Evolutionary conservation across 176 grass and related monocot genomes (phyloP).

Genomic region (Oryza officinalis): DNA sequence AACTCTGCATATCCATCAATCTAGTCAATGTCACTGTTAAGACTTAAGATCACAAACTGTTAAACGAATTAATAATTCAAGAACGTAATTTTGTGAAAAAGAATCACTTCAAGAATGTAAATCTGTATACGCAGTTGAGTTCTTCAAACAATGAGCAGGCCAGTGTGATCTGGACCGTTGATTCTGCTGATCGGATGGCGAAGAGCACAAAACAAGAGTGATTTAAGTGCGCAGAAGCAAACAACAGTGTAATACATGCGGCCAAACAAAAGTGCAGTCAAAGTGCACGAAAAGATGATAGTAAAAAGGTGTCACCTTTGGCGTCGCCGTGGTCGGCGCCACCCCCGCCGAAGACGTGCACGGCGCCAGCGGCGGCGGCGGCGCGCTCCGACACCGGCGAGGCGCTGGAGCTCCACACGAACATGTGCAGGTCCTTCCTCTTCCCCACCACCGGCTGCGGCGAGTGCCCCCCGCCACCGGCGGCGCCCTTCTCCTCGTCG

Average conservation of each 20-base stretch:
- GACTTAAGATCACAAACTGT: not conserved
- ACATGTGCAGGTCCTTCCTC: slow-evolving; percentile 75
- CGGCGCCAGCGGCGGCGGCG: slow-evolving; percentile 11
- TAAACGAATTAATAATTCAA: not conserved
- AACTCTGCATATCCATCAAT: not conserved
- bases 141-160: not conserved
- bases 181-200: not conserved
- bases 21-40: not conserved
- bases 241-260: not conserved
- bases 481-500: slow-evolving; percentile 68
- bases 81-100: too few relatives aligned
- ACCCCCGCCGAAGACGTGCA: slow-evolving; percentile 47
- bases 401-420: slow-evolving; percentile 67
- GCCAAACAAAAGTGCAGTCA: not conserved
- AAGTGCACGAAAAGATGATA: not conserved
- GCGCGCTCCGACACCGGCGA: slow-evolving; percentile 33
- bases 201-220: not conserved
- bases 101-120: too few relatives aligned
- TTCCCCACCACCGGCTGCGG: slow-evolving; percentile 37
- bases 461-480: slow-evolving; percentile 21
- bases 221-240: not conserved
- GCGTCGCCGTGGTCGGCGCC: slow-evolving; percentile 60
- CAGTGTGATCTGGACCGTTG: not conserved
- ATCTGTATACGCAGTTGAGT: not conserved
- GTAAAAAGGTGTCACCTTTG: slow-evolving; percentile 53